Evolutionary conservation across 2,329 filamentous ascomycete species (phyloP).

Genomic region (Penicillium sp.): DNA sequence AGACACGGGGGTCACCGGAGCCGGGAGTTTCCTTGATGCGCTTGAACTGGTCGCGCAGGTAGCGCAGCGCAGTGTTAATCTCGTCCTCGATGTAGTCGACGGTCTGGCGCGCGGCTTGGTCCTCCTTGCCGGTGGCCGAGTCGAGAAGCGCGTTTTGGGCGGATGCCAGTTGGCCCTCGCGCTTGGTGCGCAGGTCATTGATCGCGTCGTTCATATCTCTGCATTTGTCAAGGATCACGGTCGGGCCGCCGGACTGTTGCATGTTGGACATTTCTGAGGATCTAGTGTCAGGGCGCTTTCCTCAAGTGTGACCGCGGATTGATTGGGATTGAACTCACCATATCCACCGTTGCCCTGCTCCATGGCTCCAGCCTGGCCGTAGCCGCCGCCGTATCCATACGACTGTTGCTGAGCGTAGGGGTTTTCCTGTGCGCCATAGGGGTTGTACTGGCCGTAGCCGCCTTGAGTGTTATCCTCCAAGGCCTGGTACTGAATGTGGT

Average conservation of each 20-base stretch:
- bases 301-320: conserved; percentile 1
- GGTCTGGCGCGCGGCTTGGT: conserved; percentile 60
- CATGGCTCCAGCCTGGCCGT: conserved; percentile 28
- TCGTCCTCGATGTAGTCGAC: conserved; percentile 70
- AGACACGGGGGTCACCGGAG: conserved; percentile 66
- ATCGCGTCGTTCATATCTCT: conserved; percentile 73
- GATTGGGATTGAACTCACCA: conserved; percentile 24
- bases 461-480: conserved; percentile 30
- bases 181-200: conserved; percentile 63
- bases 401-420: conserved; percentile 26
- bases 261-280: conserved; percentile 42
- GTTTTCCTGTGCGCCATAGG: conserved; percentile 43
- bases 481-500: conserved; percentile 23
- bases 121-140: conserved; percentile 64
- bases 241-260: conserved; percentile 53
- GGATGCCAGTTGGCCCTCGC: conserved; percentile 45
- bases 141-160: conserved; percentile 69
- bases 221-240: conserved; percentile 79
- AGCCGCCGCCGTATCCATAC: conserved; percentile 24
- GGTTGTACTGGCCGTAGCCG: conserved; percentile 54
- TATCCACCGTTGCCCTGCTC: conserved; percentile 36
- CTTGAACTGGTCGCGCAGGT: conserved; percentile 72
- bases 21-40: conserved; percentile 77
- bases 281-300: conserved; percentile 10
- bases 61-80: conserved; percentile 77